Evolutionary conservation across 805 yeast genomes (phyloP), one percentile per base, ranked within the genome.

Genomic region (Grigorovia humatica): DNA sequence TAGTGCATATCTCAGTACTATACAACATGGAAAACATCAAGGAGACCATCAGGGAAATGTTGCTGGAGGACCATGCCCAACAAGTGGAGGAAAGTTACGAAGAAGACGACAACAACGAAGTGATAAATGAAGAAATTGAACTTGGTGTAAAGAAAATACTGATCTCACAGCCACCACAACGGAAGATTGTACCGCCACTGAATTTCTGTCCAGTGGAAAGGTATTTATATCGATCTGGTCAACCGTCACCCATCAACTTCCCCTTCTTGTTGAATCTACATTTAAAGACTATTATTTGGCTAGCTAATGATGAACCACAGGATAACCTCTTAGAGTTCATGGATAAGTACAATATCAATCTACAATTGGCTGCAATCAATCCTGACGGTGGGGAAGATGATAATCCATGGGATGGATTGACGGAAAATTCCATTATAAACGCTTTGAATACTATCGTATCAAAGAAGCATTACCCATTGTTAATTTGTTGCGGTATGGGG

Each of bases 401-500:
- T 56, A 89, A 90, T 62, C 96, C 98, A 1, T 91, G 99, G 99
- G 98, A 93, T 67, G 91, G 96, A 11, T 73, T 91, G 40, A 86
- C 89, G 18, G 96, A 89, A 62, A 75, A 79, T 44, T 80, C 95
- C 20, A 88, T 91, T 50, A 78, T 80, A 29, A 82, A 81, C 54
- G 95, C 96, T 0, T 70, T 91, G 55, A 85, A 83, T 55, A 75
- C 88, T 38, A 85, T 91, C 18, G 79, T 83, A 45, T 78, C 87
- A 59, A 77, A 76, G 55, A 75, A 79, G n/a, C 80, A 82, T 64
- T 87, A 88, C 61, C 98, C 99, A 0, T 61, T 93, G 55, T 71
- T 93, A 48, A 90, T 90, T 4, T 93, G 98, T 67, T 93, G 98
- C 61, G 96, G 97, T 13, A 93, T 93, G 99, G 99, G 99, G 0